Base-by-base conservation (phyloP, 2,329 filamentous ascomycete species). In the Elsinoe australis region DNA sequence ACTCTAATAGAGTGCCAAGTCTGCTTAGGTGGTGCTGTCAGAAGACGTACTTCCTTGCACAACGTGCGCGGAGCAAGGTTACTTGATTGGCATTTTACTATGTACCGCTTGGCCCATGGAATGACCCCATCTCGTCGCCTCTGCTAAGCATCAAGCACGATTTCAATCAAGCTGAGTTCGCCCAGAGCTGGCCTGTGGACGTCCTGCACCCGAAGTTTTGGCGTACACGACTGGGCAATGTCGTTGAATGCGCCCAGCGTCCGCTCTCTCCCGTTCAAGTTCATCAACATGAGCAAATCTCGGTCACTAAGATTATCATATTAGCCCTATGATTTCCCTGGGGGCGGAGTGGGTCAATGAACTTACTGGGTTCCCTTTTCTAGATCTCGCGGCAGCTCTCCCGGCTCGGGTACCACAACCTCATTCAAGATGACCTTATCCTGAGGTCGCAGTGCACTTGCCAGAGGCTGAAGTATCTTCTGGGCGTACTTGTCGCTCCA, bases 201-300 rank as follows among this genome's bases (percentile, higher is more conserved):
- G 32, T 49, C 48, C 33, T 46, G 38, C 2, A 54, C 26, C 19
- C 39, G 31, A n/a, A 56, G 50, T 50, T 51, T 52, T 5, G 54
- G 54, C 44, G 44, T 50, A 15, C 53, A 50, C 12, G 53, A 51
- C 29, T 46, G 42, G 41, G 33, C 39, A 26, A 57, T 49, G 15
- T 48, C 47, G 1, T 53, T 45, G 29, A 57, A 57, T 2, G 54
- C 55, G 14, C 41, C 49, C 34, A 52, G 35, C 5, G 55, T 55
- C 8, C 55, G 47, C 39, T 57, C 55, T 14, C 54, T 48, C 5
- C 54, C 55, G 34, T 57, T 57, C 18, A 55, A 41, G 18, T 55
- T 55, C 55, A 57, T 55, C 10, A 57, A 33, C 55, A 57, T 57
- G 24, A 55, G 52, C 44, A 55, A 42, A 33, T 57, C 55, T 14